phyloP scores from a whole-genome alignment of 352 stramenopile genomes.

The Globisporangium canariense region DNA sequence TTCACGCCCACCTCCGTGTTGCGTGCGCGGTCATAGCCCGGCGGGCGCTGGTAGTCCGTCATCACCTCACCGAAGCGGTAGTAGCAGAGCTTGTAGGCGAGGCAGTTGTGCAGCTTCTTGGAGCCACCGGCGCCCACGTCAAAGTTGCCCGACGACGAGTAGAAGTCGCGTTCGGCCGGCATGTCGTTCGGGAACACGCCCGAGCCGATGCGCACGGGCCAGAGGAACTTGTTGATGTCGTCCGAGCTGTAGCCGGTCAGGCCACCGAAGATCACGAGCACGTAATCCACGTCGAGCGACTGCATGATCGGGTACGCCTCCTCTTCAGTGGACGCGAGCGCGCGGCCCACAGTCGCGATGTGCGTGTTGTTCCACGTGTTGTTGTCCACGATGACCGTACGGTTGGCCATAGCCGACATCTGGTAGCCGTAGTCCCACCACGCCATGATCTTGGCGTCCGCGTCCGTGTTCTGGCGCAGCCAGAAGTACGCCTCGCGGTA shows the following conservation, averaged over 20 bases:
- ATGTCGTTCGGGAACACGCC: constrained; percentile 85
- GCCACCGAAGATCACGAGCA: constrained; percentile 90
- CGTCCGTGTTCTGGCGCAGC: constrained; percentile 88
- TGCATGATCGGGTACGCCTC: constrained; percentile 88
- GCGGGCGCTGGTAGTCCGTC: constrained; percentile 76
- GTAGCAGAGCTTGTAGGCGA: constrained; percentile 94
- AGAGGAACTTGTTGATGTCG: constrained; percentile 94
- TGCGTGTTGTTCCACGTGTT: constrained; percentile 98
- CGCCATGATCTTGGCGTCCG: constrained; percentile 84
- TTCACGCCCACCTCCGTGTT: constrained; percentile 89
- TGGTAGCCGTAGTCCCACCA: constrained; percentile 94
- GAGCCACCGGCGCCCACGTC: constrained; percentile 79
- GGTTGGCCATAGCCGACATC: constrained; percentile 90
- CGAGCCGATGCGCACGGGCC: constrained; percentile 90
- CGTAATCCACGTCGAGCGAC: constrained; percentile 91
- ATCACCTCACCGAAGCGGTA: constrained; percentile 90
- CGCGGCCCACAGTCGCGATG: constrained; percentile 92
- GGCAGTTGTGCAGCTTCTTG: constrained; percentile 87
- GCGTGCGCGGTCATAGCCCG: constrained; percentile 84
- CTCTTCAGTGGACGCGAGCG: constrained; percentile 80
- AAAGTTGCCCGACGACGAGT: constrained; percentile 78
- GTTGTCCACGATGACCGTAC: constrained; percentile 91
- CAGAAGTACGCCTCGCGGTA: constrained; percentile 96
- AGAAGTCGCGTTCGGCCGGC: constrained; percentile 85
- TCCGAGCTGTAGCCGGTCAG: constrained; percentile 84